Evolutionary conservation across 1,284 basidiomycete genomes (phyloP), one percentile per base, ranked within the genome.

Genomic region (Malassezia arunalokei): DNA sequence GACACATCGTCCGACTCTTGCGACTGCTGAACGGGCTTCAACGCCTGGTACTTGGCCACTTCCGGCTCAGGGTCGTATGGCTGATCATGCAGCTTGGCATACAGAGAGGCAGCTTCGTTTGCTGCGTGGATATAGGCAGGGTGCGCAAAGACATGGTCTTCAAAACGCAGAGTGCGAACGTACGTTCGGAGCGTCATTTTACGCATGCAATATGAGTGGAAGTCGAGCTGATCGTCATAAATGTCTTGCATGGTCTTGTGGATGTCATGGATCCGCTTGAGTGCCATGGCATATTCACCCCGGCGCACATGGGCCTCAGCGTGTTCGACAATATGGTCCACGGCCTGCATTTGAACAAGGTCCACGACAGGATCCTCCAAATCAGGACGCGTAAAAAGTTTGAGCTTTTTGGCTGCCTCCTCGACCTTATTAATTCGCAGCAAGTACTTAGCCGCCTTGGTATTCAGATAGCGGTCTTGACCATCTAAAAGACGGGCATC

Each of bases 181-280:
- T 98, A 98, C 11, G 86, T 80, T 44, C 83, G 83, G 35, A 98
- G 76, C 3, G 87, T 94, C 71, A 85, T 87, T 66, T 87, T 88
- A 42, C 94, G 83, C 66, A 95, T 70, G 63, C 87, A 87, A 75
- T 98, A 99, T 6, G 84, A 83, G 74, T 99, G 94, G 79, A 98
- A 99, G 75, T 99, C 94, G 66, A 87, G 92, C 75, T 98, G 91
- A 71, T 98, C 94, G 62, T 96, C 89, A 66, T 91, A 87, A 60
- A 88, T 81, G 51, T 87, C 86, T 51, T 85, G 80, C 74, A 94
- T 95, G 12, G 84, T 78, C 83, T 87, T 85, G 55, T 83, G 80
- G 39, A 94, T 77, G 43, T 83, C 79, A 50, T 81, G 79, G 65
- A 87, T 92, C 64, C 84, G 82, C 77, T 96, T 96, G 66, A 98